Percentiles rank a stretch among this genome's conserved stretches.
phyloP scores from a whole-genome alignment of 176 grass and related monocot genomes.

The Zea luxurians region DNA sequence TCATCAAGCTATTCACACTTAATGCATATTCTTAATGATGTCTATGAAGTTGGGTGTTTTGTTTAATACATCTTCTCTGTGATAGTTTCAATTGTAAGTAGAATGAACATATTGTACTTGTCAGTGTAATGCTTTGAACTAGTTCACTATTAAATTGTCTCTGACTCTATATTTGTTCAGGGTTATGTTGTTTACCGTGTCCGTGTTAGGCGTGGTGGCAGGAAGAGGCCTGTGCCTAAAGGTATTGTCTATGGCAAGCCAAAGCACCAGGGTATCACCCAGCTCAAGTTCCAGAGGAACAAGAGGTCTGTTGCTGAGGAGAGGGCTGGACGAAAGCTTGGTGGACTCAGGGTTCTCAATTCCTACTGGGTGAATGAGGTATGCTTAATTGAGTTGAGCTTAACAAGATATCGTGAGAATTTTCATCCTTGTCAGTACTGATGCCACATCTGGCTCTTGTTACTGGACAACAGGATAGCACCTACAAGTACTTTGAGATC shows the following conservation, averaged over 20 bases:
- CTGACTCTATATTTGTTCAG: conserved; percentile 6
- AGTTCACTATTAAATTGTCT: not conserved
- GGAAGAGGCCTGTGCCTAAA: too few relatives aligned
- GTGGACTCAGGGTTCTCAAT: conserved; percentile 87
- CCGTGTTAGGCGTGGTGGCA: too few relatives aligned
- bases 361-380: conserved; percentile 96
- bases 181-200: conserved; percentile 40
- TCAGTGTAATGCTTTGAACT: not conserved
- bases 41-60: not conserved
- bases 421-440: not conserved
- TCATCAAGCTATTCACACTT: not conserved
- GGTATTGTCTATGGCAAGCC: too few relatives aligned
- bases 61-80: not conserved
- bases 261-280: conserved; percentile 53
- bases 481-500: conserved; percentile 72
- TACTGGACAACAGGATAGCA: conserved; percentile 44
- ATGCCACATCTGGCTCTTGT: not conserved
- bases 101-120: not conserved
- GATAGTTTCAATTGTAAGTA: not conserved
- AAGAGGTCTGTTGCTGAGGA: conserved; percentile 94
- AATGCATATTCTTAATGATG: not conserved
- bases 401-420: not conserved
- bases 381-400: not conserved
- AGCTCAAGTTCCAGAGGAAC: conserved; percentile 96
- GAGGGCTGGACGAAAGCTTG: conserved; percentile 76